Evolutionary conservation across 352 stramenopile species (phyloP).

Genomic region (Nothophytophthora sp.): DNA sequence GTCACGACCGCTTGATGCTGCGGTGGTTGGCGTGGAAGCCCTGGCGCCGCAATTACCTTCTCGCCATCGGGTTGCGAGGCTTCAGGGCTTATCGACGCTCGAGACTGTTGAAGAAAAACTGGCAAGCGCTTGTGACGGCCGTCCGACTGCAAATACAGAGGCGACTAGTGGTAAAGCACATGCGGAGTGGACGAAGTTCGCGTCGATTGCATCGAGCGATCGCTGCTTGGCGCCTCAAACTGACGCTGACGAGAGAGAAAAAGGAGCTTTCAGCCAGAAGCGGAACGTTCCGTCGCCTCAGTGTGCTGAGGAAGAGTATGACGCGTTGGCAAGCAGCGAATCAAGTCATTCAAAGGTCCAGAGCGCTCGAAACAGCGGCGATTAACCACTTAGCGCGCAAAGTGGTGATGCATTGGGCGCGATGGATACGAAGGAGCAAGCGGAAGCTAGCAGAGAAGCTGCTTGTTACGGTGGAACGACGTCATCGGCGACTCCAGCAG

Average conservation of each 20-base stretch:
- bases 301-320: slow-evolving; percentile 2
- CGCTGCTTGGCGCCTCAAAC: slow-evolving; percentile 4
- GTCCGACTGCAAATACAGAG: slow-evolving; percentile 10
- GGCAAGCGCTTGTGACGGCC: slow-evolving; percentile 13
- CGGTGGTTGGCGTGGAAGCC: slow-evolving; percentile 7
- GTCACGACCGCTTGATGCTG: slow-evolving; percentile 13
- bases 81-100: slow-evolving; percentile 6
- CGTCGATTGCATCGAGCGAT: slow-evolving; percentile 8
- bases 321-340: slow-evolving; percentile 13
- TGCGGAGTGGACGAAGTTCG: slow-evolving; percentile 7
- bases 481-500: slow-evolving; percentile 1
- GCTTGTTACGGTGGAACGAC: slow-evolving; percentile 4
- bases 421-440: slow-evolving; percentile 26
- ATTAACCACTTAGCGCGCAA: slow-evolving; percentile 10
- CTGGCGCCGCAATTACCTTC: slow-evolving; percentile 12
- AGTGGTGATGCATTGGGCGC: slow-evolving; percentile 25
- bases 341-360: not conserved
- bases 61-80: not conserved
- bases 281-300: not conserved
- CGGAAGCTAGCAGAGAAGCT: slow-evolving; percentile 14
- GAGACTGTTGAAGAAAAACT: slow-evolving; percentile 3
- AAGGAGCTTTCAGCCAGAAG: slow-evolving; percentile 1
- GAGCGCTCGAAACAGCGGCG: slow-evolving; percentile 2
- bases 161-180: slow-evolving; percentile 4
- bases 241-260: not conserved